phyloP scores from a whole-genome alignment of 2,329 filamentous ascomycete species.

The Hypoxylon sp. region DNA sequence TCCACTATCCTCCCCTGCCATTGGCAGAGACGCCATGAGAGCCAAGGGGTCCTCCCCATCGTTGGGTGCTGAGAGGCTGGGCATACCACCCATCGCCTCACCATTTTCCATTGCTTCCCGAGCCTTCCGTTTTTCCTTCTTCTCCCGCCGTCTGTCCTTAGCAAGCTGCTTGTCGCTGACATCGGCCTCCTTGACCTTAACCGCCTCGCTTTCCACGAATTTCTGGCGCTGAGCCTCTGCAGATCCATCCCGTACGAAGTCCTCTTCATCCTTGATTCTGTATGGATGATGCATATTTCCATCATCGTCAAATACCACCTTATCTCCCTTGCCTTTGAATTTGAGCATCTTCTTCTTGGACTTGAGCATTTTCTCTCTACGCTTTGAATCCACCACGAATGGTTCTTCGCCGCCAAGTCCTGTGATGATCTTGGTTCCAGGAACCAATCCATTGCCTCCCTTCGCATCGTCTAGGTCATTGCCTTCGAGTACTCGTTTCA shows the following conservation, averaged over 20 bases:
- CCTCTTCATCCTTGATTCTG: slow-evolving; percentile 87
- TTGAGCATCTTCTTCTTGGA: slow-evolving; percentile 96
- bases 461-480: slow-evolving; percentile 71
- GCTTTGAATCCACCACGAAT: slow-evolving; percentile 91
- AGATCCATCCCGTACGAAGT: slow-evolving; percentile 81
- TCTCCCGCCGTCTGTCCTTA: slow-evolving; percentile 83
- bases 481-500: slow-evolving; percentile 88
- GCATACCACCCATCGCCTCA: slow-evolving; percentile 54
- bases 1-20: slow-evolving; percentile 57
- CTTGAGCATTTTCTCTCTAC: slow-evolving; percentile 92
- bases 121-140: slow-evolving; percentile 80
- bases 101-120: slow-evolving; percentile 69
- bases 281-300: slow-evolving; percentile 88
- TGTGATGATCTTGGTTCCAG: slow-evolving; percentile 72
- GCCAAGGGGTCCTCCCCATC: slow-evolving; percentile 69
- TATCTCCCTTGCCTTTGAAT: slow-evolving; percentile 87
- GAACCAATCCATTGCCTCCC: slow-evolving; percentile 60
- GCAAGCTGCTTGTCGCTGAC: slow-evolving; percentile 84
- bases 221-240: slow-evolving; percentile 81
- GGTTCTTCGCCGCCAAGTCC: slow-evolving; percentile 78
- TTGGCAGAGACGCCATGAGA: slow-evolving; percentile 70
- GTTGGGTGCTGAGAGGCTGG: slow-evolving; percentile 58
- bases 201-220: slow-evolving; percentile 83
- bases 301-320: slow-evolving; percentile 93
- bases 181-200: slow-evolving; percentile 81